Conservation (phyloP, 2,329 filamentous ascomycete species). For the Calonectria pseudoreteaudii region DNA sequence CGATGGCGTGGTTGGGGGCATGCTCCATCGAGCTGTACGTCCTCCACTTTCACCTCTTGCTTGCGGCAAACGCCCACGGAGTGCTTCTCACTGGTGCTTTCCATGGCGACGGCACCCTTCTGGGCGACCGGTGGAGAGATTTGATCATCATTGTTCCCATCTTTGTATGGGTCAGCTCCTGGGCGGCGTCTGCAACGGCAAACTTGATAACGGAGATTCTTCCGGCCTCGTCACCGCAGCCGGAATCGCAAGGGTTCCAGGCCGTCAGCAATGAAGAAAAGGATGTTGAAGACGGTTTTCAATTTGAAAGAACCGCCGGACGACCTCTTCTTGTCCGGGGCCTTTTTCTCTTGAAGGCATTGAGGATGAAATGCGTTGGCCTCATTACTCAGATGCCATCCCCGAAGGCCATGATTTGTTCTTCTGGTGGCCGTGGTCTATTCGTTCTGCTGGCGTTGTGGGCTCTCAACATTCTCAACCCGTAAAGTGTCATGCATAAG, state of each 20-base stretch:
- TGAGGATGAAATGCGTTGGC: neutral
- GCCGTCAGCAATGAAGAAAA: neutral
- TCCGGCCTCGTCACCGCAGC: neutral
- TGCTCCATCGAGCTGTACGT: constrained; percentile 70
- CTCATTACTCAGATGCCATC: neutral
- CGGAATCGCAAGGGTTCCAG: neutral
- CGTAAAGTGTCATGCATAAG: neutral
- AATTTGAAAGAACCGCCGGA: neutral
- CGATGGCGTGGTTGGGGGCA: constrained; percentile 63
- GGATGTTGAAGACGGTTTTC: neutral
- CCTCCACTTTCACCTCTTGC: constrained; percentile 71
- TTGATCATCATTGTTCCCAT: constrained; percentile 40
- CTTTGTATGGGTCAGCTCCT: constrained; percentile 32
- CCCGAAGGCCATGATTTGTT: neutral
- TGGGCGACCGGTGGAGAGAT: constrained; percentile 38
- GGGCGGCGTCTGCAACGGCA: neutral
- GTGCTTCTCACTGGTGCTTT: constrained; percentile 44
- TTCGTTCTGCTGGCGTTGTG: constrained; percentile 16
- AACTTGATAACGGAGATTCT: neutral
- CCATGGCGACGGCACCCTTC: constrained; percentile 32
- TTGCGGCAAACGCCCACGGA: constrained; percentile 68
- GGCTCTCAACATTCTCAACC: constrained; percentile 21
- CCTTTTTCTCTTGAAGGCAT: neutral
- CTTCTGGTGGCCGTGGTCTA: neutral
- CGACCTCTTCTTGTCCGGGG: neutral